These are phyloP conservation scores for Aspergillus olivimuriae DNA, from an alignment of 495 filamentous ascomycete species.

Conservation along the genomic window DNA sequence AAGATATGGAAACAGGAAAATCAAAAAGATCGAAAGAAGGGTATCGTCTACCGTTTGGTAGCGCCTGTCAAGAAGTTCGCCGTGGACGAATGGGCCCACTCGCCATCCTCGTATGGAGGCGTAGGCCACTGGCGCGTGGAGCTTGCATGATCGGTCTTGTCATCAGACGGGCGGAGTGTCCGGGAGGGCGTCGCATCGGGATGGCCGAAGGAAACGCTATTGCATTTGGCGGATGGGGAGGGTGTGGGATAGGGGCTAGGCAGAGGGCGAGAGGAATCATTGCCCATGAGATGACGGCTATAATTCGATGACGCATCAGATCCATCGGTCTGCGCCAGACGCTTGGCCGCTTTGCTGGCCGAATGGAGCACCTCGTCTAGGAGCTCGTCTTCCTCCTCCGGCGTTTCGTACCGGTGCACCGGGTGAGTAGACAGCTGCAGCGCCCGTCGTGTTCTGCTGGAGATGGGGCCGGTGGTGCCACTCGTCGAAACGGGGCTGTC, in stretches of 20 bases:
- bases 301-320: constrained; percentile 34
- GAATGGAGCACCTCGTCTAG: constrained; percentile 73
- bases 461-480: constrained; percentile 56
- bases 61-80: constrained; percentile 64
- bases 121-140: constrained; percentile 79
- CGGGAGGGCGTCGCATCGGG: constrained; percentile 42
- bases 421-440: constrained; percentile 69
- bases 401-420: constrained; percentile 79
- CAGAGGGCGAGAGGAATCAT: constrained; percentile 47
- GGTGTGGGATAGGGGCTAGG: constrained; percentile 87
- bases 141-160: constrained; percentile 51
- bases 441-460: constrained; percentile 76
- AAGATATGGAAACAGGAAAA: constrained; percentile 5
- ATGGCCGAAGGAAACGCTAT: constrained; percentile 61
- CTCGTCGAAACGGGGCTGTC: constrained; percentile 55
- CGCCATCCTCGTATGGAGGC: constrained; percentile 87
- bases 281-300: constrained; percentile 45
- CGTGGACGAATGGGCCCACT: constrained; percentile 77
- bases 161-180: constrained; percentile 50
- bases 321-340: constrained; percentile 44
- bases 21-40: background rate
- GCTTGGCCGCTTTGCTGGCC: constrained; percentile 49
- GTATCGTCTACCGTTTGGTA: constrained; percentile 33
- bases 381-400: constrained; percentile 94
- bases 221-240: constrained; percentile 78